Evolutionary conservation across 108 stramenopile species (phyloP).

Genomic region (Fistulifera pelliculosa): DNA sequence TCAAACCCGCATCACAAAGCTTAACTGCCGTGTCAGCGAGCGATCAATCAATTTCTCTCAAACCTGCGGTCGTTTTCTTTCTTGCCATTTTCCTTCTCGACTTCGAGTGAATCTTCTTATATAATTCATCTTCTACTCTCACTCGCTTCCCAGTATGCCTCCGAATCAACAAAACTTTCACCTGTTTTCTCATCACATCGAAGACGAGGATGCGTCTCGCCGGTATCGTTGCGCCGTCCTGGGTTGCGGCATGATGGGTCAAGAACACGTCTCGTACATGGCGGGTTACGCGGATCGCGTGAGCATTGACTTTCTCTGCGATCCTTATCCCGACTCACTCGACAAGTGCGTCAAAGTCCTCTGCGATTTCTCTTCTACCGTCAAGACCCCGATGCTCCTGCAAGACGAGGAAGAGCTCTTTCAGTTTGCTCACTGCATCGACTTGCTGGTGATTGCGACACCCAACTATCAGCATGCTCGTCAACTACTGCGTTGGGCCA

Average conservation of each 20-base stretch:
- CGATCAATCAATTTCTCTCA: no score
- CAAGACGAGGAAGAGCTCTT: slow-evolving; percentile 52
- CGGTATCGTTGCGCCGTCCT: slow-evolving; percentile 47
- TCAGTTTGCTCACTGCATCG: slow-evolving; percentile 44
- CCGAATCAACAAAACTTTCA: background rate
- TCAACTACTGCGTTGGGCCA: slow-evolving; percentile 53
- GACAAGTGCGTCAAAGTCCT: slow-evolving; percentile 24
- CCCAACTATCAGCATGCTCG: slow-evolving; percentile 77
- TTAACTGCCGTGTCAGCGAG: no score
- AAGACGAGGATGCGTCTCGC: background rate
- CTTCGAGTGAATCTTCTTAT: no score
- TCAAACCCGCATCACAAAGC: no score
- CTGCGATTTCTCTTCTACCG: slow-evolving; percentile 16
- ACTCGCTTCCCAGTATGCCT: no score
- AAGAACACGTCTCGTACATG: slow-evolving; percentile 78
- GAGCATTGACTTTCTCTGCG: slow-evolving; percentile 62
- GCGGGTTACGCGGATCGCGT: slow-evolving; percentile 46
- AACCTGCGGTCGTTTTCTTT: no score
- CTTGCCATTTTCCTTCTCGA: background rate
- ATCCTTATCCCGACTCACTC: slow-evolving; percentile 50
- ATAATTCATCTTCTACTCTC: no score
- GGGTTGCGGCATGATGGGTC: slow-evolving; percentile 73
- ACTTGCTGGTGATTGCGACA: slow-evolving; percentile 71
- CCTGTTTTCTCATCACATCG: background rate
- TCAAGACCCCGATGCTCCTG: slow-evolving; percentile 23